Percentiles rank a stretch among this genome's conserved stretches.
Conservation (phyloP, 2,329 filamentous ascomycete genomes). For the Fusarium incarnatum region DNA sequence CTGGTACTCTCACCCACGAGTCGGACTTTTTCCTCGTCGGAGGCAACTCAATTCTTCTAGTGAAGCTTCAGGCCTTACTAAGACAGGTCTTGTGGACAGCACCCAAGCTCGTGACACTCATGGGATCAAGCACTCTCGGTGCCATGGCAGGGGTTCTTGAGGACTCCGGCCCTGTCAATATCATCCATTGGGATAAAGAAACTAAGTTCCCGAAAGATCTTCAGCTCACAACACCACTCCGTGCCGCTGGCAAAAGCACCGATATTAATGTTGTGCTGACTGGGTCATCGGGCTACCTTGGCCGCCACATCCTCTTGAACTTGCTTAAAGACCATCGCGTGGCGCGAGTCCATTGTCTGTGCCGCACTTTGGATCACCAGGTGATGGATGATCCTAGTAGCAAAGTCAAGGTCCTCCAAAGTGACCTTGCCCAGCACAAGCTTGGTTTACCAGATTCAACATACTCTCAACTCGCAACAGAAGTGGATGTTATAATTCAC, state of each 20-base stretch:
- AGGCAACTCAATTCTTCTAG: background rate
- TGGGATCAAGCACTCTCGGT: background rate
- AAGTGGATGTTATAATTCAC: background rate
- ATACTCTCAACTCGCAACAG: background rate
- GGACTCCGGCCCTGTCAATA: background rate
- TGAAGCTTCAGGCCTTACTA: background rate
- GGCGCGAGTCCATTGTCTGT: background rate
- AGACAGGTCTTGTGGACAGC: background rate
- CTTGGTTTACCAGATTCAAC: background rate
- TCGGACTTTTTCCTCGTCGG: slow-evolving; percentile 17
- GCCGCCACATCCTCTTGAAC: background rate
- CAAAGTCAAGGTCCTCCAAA: background rate
- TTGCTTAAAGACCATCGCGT: background rate
- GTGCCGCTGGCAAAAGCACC: background rate
- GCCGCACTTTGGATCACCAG: background rate
- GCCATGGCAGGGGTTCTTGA: background rate
- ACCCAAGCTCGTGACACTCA: background rate
- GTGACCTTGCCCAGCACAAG: background rate
- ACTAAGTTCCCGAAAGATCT: background rate
- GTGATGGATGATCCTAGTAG: background rate
- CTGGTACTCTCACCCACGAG: background rate
- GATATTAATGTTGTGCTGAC: background rate
- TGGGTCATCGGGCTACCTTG: background rate
- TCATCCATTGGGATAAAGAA: background rate
- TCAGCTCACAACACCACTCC: background rate